Evolutionary conservation across 345 rosid species (phyloP).

Genomic region (Syzygium jambos): DNA sequence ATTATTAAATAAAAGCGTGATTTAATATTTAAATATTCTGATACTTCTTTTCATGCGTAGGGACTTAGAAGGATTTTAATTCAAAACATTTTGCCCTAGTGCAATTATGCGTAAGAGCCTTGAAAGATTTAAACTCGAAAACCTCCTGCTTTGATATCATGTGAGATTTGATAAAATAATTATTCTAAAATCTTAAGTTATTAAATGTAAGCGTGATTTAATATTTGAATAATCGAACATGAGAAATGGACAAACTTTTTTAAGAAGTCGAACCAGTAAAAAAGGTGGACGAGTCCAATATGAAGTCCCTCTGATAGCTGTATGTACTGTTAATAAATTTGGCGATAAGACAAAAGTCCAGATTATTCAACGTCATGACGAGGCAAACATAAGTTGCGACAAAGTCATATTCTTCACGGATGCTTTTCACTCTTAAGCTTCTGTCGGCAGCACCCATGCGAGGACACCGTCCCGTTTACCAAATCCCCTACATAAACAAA

Average conservation of each 20-base stretch:
- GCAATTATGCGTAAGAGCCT: rapidly evolving
- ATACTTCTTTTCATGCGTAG: neutral
- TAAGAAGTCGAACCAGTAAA: neutral
- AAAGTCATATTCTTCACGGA: neutral
- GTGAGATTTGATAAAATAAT: rapidly evolving
- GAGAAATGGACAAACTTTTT: neutral
- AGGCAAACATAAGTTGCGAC: neutral
- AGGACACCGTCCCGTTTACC: neutral
- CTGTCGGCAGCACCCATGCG: neutral
- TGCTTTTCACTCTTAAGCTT: neutral
- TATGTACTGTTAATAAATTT: neutral
- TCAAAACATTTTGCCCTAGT: rapidly evolving
- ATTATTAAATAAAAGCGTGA: too few relatives aligned
- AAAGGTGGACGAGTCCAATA: neutral
- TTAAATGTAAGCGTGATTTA: rapidly evolving
- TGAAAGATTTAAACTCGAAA: neutral
- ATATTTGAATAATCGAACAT: neutral
- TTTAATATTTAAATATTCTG: neutral
- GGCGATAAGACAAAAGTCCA: neutral
- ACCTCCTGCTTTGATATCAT: rapidly evolving
- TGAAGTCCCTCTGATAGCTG: neutral
- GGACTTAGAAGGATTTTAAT: rapidly evolving
- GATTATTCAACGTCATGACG: neutral
- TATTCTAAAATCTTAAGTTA: rapidly evolving
- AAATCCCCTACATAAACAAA: neutral